Percentiles rank a stretch among this genome's conserved stretches.
These are phyloP conservation scores for Agapanthus africanus DNA, from an alignment of 106 monocot species.

Conservation along the genomic window DNA sequence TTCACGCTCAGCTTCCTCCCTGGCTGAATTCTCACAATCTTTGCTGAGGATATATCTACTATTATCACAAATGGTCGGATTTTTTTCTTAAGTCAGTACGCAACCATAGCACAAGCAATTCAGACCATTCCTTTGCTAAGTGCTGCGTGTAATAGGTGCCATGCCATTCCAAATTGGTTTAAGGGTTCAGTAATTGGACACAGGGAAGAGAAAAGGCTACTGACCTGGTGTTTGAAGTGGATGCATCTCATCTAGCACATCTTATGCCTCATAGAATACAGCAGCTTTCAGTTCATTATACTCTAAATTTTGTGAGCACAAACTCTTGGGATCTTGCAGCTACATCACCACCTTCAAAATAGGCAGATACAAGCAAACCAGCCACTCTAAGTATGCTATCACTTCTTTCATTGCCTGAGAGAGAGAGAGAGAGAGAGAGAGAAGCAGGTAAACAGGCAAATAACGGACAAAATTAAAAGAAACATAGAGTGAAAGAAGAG, in stretches of 20 bases:
- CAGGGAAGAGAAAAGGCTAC: not conserved
- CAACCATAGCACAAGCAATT: not conserved
- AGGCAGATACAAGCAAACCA: not conserved
- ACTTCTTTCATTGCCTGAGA: not conserved
- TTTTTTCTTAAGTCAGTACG: not conserved
- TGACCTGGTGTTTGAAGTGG: not conserved
- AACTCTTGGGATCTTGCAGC: not conserved
- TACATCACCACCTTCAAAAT: not conserved
- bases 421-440: too few species aligned
- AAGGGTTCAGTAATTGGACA: not conserved
- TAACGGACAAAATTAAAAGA: not conserved
- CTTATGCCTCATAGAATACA: not conserved
- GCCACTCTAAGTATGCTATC: not conserved
- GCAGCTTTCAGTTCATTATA: not conserved
- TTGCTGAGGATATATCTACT: too few species aligned
- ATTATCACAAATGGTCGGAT: too few species aligned
- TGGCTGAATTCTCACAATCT: too few species aligned
- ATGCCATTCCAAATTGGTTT: not conserved
- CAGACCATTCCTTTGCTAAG: not conserved
- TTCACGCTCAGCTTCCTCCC: too few species aligned
- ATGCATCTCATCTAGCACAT: too few species aligned
- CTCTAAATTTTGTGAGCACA: too few species aligned
- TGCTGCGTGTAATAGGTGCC: not conserved
- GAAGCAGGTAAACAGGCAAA: too few species aligned
- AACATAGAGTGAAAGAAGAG: not conserved